Evolutionary conservation across 2,329 filamentous ascomycete genomes (phyloP).

Genomic region (Trichoderma brevicompactum): DNA sequence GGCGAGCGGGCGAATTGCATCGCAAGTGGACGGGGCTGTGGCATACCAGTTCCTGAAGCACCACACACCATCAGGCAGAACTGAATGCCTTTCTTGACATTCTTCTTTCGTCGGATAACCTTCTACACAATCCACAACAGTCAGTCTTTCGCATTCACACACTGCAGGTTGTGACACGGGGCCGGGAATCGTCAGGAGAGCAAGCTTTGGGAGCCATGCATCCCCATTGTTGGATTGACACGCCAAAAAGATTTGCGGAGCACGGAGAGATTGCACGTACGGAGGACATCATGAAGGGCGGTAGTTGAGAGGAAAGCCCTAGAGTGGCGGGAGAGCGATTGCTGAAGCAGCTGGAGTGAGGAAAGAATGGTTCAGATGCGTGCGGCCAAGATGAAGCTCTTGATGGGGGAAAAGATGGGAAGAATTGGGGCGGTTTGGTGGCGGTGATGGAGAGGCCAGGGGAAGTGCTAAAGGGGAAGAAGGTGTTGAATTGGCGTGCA

Average conservation of each 20-base stretch:
- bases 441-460: constrained; percentile 27
- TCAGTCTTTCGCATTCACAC: constrained; percentile 4
- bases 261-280: constrained; percentile 13
- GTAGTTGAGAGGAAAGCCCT: neutral
- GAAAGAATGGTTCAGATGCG: constrained; percentile 22
- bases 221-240: constrained; percentile 1
- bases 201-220: neutral
- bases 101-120: constrained; percentile 99
- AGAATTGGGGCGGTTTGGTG: constrained; percentile 23
- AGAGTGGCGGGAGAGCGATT: constrained; percentile 23
- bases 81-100: constrained; percentile 99
- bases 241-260: constrained; percentile 5
- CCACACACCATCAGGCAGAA: constrained; percentile 99
- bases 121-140: constrained; percentile 56
- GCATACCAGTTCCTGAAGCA: constrained; percentile 92
- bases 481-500: constrained; percentile 29
- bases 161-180: neutral
- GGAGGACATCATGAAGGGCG: constrained; percentile 36
- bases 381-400: constrained; percentile 26
- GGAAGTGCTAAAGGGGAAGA: constrained; percentile 30
- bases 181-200: neutral
- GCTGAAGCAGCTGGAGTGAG: constrained; percentile 25
- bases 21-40: constrained; percentile 30
- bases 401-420: constrained; percentile 21
- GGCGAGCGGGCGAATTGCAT: neutral